phyloP scores from a whole-genome alignment of 2,329 filamentous ascomycete species.

The Pseudogymnoascus sp. region DNA sequence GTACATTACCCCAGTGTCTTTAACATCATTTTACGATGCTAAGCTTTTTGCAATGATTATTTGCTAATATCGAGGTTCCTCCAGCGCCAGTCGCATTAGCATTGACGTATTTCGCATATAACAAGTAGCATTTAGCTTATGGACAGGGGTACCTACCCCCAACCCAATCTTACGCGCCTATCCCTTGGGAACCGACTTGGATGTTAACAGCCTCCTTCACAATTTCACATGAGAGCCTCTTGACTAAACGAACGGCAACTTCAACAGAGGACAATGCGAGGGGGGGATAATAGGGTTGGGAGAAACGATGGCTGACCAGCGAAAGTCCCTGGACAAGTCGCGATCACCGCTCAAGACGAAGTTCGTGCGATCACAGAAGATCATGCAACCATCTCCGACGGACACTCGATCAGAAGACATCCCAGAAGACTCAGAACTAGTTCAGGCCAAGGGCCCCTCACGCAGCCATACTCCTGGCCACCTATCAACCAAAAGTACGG shows the following conservation, averaged over 20 bases:
- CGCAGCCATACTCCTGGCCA: constrained; percentile 58
- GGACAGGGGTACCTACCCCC: constrained; percentile 6
- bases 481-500: constrained; percentile 48
- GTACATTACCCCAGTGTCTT: background rate
- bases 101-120: constrained; percentile 13
- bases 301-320: constrained; percentile 28
- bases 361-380: constrained; percentile 48
- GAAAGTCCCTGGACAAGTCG: constrained; percentile 26
- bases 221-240: background rate
- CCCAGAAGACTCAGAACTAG: constrained; percentile 31
- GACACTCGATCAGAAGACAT: constrained; percentile 30
- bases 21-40: background rate
- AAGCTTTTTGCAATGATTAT: background rate
- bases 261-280: constrained; percentile 17
- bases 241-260: constrained; percentile 1
- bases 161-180: constrained; percentile 6
- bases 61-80: background rate
- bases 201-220: constrained; percentile 2
- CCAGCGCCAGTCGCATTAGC: constrained; percentile 25
- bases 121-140: background rate
- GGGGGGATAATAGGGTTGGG: background rate
- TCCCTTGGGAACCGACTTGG: constrained; percentile 1
- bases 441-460: constrained; percentile 32
- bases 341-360: constrained; percentile 34
- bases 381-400: constrained; percentile 34